These are phyloP conservation scores for Leccinellum luteum DNA, from an alignment of 768 basidiomycete species.

Conservation along the genomic window DNA sequence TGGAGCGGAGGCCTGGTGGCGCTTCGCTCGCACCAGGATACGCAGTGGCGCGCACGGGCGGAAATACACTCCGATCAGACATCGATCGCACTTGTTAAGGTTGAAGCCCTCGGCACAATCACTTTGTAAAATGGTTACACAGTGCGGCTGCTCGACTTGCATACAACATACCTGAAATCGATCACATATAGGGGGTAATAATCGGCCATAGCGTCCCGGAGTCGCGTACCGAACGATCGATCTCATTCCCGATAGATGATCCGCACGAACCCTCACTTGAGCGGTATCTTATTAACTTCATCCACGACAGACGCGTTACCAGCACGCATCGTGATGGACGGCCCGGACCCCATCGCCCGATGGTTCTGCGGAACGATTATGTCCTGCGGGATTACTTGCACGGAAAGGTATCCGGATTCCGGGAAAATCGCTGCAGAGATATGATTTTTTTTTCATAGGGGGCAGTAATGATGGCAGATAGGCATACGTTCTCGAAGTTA, in stretches of 20 bases:
- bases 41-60: no score
- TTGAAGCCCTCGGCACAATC: background rate
- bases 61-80: background rate
- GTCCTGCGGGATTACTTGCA: constrained; percentile 35
- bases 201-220: background rate
- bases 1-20: background rate
- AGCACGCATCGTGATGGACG: constrained; percentile 22
- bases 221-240: background rate
- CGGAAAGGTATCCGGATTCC: constrained; percentile 44
- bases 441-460: background rate
- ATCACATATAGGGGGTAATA: background rate
- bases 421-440: constrained; percentile 44
- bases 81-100: background rate
- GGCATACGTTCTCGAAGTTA: background rate
- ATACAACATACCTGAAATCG: background rate
- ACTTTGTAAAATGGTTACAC: background rate
- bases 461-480: background rate
- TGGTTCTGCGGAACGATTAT: constrained; percentile 36
- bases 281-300: constrained; percentile 27
- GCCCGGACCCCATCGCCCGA: constrained; percentile 44
- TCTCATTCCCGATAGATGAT: background rate
- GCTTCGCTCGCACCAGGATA: no score
- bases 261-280: constrained; percentile 8
- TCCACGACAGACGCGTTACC: constrained; percentile 21
- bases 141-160: background rate